Percentiles rank a stretch among this genome's conserved stretches.
Evolutionary conservation across 805 yeast species (phyloP).

Genomic region (Saccharomycopsis amapae): DNA sequence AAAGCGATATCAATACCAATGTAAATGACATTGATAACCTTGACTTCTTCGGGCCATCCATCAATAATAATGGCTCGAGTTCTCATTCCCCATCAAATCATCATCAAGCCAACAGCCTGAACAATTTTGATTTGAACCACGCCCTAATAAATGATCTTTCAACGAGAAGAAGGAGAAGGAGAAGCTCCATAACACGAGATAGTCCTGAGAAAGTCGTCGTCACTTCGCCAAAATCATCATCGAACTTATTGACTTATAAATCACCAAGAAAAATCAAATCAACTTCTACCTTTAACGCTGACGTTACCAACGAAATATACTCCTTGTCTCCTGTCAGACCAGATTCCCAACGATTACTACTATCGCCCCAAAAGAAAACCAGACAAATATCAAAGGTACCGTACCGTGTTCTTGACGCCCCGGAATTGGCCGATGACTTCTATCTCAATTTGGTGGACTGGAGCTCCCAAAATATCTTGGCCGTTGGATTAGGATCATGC

Average conservation of each 20-base stretch:
- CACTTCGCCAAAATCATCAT: constrained; percentile 29
- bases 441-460: constrained; percentile 89
- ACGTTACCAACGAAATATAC: constrained; percentile 66
- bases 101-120: not conserved
- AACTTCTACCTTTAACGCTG: constrained; percentile 45
- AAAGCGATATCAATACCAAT: too few species aligned
- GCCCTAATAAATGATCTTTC: not conserved
- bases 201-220: constrained; percentile 6
- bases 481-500: constrained; percentile 82
- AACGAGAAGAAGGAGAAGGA: not conserved
- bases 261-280: constrained; percentile 63
- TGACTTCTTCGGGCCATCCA: too few species aligned
- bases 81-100: too few species aligned
- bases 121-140: not conserved
- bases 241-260: constrained; percentile 68
- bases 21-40: too few species aligned
- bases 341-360: constrained; percentile 71
- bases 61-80: too few species aligned
- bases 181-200: constrained; percentile 4
- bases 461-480: constrained; percentile 84
- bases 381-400: constrained; percentile 82
- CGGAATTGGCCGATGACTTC: constrained; percentile 89
- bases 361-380: constrained; percentile 76
- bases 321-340: constrained; percentile 83
- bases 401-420: constrained; percentile 90